These are phyloP conservation scores for Cyathus striatus DNA, from an alignment of 768 basidiomycete species.

Conservation along the genomic window DNA sequence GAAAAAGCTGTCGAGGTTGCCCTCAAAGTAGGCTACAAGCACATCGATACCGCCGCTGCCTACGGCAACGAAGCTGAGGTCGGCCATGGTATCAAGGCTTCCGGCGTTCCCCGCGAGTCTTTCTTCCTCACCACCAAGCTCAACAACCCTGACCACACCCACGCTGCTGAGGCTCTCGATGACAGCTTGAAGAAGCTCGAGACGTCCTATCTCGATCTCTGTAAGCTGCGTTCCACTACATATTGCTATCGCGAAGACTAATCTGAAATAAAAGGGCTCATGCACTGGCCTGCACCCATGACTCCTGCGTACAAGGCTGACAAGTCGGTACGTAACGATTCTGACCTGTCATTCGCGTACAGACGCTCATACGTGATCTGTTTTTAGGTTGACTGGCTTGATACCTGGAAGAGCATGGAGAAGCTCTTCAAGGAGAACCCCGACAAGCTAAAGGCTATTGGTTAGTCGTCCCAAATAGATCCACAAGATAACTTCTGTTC, in stretches of 20 bases:
- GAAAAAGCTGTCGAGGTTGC: conserved; percentile 72
- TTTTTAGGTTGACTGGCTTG: conserved; percentile 53
- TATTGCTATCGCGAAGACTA: no score
- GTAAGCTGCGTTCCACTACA: no score
- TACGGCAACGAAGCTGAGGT: conserved; percentile 80
- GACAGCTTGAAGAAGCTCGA: conserved; percentile 64
- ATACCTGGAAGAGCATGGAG: conserved; percentile 81
- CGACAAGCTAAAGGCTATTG: conserved; percentile 76
- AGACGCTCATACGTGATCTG: no score
- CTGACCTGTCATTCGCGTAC: no score
- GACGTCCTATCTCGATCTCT: conserved; percentile 77
- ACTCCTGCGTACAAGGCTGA: conserved; percentile 49
- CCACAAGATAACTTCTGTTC: no score
- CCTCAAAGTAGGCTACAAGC: conserved; percentile 63
- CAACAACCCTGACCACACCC: conserved; percentile 56
- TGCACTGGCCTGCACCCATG: conserved; percentile 85
- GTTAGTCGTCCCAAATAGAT: no score
- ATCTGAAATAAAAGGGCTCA: conserved; percentile 55
- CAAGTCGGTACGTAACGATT: conserved; percentile 25
- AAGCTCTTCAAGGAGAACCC: conserved; percentile 57
- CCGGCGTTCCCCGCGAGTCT: conserved; percentile 64
- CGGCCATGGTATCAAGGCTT: conserved; percentile 70
- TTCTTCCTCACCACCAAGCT: conserved; percentile 83
- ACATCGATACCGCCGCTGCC: conserved; percentile 65
- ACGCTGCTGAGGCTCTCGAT: conserved; percentile 58